Evolutionary conservation across 257 asterid species (phyloP).

Genomic region (Solanum acaule): DNA sequence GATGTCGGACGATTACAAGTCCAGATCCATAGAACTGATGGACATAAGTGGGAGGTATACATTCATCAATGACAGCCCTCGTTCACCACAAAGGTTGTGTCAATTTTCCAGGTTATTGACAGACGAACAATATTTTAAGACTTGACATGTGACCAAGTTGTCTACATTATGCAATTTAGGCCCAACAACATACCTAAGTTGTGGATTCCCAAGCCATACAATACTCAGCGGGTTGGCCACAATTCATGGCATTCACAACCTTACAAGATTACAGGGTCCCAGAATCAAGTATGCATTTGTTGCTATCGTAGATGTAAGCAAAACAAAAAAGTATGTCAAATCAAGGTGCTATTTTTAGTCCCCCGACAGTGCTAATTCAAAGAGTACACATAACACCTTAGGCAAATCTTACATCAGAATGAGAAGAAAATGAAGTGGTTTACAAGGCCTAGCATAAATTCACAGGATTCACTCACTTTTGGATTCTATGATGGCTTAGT

Average conservation of each 20-base stretch:
- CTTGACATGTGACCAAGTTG: constrained; percentile 7
- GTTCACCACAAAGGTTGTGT: constrained; percentile 1
- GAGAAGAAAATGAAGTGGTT: neutral
- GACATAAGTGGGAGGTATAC: neutral
- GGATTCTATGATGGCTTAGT: neutral
- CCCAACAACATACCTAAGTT: neutral
- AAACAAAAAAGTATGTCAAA: neutral
- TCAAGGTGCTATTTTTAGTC: neutral
- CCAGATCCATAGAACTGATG: neutral
- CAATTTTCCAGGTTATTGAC: neutral
- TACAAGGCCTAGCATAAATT: neutral
- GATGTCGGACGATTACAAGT: neutral
- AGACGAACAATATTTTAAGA: constrained; percentile 2
- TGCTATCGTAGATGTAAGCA: neutral
- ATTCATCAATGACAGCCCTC: constrained; percentile 1
- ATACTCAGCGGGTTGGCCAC: neutral
- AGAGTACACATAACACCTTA: neutral
- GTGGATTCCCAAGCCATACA: neutral
- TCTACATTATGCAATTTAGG: neutral
- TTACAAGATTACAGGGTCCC: neutral
- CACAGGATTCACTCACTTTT: neutral
- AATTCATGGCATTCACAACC: neutral
- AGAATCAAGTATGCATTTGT: neutral
- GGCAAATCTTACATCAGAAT: neutral
- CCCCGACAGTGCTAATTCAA: neutral